phyloP scores from a whole-genome alignment of 1,284 basidiomycete species.

The Cutaneotrichosporon sp. region DNA sequence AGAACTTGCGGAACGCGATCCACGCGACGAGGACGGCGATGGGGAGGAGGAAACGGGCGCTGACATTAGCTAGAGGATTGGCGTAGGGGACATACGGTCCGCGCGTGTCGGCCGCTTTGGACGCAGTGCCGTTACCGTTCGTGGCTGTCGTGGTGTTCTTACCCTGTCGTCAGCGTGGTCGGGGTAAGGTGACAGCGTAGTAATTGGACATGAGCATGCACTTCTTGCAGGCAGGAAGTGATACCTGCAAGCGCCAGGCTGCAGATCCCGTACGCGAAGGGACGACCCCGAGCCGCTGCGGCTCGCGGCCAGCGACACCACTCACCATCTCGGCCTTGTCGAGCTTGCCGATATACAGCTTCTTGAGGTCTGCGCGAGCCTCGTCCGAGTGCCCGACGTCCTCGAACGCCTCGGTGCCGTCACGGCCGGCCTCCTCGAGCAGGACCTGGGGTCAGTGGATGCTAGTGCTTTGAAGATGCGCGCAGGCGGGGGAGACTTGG shows the following conservation, averaged over 20 bases:
- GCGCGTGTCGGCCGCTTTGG: not conserved
- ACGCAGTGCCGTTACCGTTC: not conserved
- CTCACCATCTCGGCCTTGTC: slow-evolving; percentile 54
- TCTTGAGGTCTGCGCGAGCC: slow-evolving; percentile 78
- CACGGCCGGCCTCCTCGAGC: slow-evolving; percentile 76
- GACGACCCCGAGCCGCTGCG: not conserved
- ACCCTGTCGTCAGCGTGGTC: slow-evolving; percentile 5
- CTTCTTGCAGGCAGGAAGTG: no score
- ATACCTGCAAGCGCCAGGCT: no score
- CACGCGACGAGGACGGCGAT: slow-evolving; percentile 38
- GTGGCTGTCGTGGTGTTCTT: slow-evolving; percentile 2
- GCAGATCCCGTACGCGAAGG: not conserved
- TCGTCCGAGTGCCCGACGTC: slow-evolving; percentile 99
- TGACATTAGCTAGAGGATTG: not conserved
- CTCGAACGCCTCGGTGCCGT: slow-evolving; percentile 97
- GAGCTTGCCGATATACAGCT: slow-evolving; percentile 72
- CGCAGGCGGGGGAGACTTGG: no score
- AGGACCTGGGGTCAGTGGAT: slow-evolving; percentile 60
- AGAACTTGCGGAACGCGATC: slow-evolving; percentile 45
- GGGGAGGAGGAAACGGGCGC: slow-evolving; percentile 35
- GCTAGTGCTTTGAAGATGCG: not conserved
- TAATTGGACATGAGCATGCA: no score
- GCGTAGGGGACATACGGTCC: not conserved
- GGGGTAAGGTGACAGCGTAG: no score
- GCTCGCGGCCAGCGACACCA: not conserved